phyloP scores from a whole-genome alignment of 306 rosid genomes.

The Begonia fuchsioides region DNA sequence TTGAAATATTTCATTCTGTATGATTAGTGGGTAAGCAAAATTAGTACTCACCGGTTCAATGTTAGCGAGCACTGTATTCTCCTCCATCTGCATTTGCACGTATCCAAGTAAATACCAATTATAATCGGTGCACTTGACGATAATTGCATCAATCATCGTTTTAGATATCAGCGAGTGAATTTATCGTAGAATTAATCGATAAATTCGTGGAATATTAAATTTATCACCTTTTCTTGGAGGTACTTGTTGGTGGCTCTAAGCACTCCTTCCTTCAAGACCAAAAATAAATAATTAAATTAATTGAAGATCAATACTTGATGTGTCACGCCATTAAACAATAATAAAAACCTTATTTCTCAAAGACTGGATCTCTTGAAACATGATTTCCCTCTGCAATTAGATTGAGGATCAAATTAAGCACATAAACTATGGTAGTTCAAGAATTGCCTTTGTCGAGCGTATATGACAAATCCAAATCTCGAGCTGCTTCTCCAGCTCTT shows the following conservation, averaged over 20 bases:
- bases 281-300: not conserved
- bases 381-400: constrained; percentile 44
- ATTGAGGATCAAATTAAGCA: not conserved
- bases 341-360: constrained; percentile 53
- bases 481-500: constrained; percentile 65
- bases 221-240: constrained; percentile 23
- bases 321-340: too few relatives aligned
- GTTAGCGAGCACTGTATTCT: constrained; percentile 22
- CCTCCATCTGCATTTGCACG: constrained; percentile 32
- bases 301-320: too few relatives aligned
- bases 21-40: constrained; percentile 27
- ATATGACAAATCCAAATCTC: constrained; percentile 75
- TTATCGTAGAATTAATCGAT: too few relatives aligned
- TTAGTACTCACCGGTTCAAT: constrained; percentile 27
- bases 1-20: constrained; percentile 48
- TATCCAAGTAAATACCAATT: too few relatives aligned
- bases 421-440: too few relatives aligned
- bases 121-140: too few relatives aligned
- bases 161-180: too few relatives aligned
- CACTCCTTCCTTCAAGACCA: constrained; percentile 17
- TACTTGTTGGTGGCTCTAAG: constrained; percentile 19
- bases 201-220: not conserved
- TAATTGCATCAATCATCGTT: too few relatives aligned
- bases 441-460: constrained; percentile 64
- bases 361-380: constrained; percentile 66